Base-by-base conservation (phyloP, 2,329 filamentous ascomycete genomes). In the Metarhizium sp. region DNA sequence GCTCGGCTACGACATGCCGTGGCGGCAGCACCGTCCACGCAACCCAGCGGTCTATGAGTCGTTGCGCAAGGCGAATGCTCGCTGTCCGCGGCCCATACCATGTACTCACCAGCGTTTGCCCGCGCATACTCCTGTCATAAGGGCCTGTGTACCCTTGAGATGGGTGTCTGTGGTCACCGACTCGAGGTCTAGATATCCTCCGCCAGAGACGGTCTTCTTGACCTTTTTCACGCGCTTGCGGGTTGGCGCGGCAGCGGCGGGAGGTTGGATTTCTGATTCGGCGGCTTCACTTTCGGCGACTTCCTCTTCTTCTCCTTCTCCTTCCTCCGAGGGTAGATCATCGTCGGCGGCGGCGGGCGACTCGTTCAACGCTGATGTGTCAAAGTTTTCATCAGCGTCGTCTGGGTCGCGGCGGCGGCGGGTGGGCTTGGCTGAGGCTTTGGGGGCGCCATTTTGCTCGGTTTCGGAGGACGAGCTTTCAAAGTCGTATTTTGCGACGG, bases 41-140 rank as follows among this genome's bases (percentile, higher is more conserved):
- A 30, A 65, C 63, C 73, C 74, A 78, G n/a, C 70, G 71, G 50
- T 69, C 67, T 34, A 75, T 62, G 61, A 76, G 63, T 32, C 64
- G 66, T 62, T 71, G 68, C 30, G 69, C 65, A 49, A 69, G 64
- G 42, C 62, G 66, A 55, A 76, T 62, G 7, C 66, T 63, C 7
- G 67, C 61, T 32, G 64, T 62, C 29, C 69, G 67, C 0, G 74
- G 70, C 1, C 75, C 75, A 59, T 75, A 78, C 68, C 75, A 72
- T 36, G 69, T 64, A 30, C 70, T 67, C 10, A 75, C 58, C 6
- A 72, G 65, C 2, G 65, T 60, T 6, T 67, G 64, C 18, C 68
- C 66, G 42, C 69, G 68, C 14, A 69, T 61, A 2, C 63, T 59
- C 6, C 68, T 62, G 36, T 71, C 67, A 52, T 71, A 73, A 1